Conservation (phyloP, 2,329 filamentous ascomycete genomes). For the Lachnellula hyalina region DNA sequence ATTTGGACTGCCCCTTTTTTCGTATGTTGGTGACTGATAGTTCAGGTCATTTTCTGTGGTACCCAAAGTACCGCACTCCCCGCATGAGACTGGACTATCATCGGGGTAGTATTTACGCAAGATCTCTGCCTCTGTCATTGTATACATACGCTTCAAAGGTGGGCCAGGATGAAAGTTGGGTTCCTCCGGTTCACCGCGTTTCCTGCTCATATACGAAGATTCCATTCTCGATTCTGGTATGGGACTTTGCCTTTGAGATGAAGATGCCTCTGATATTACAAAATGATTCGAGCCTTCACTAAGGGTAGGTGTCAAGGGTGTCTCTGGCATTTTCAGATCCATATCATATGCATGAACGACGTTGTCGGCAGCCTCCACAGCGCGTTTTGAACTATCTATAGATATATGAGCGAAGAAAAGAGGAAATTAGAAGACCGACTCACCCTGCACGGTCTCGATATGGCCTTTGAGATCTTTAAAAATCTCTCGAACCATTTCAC, state of each 20-base stretch:
- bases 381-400: conserved; percentile 62
- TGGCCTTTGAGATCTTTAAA: conserved; percentile 61
- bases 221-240: not conserved
- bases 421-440: conserved; percentile 12
- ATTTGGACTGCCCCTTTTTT: not conserved
- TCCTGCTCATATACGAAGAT: conserved; percentile 11
- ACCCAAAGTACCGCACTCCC: not conserved
- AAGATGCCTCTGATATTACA: not conserved
- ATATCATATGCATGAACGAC: conserved; percentile 71
- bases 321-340: conserved; percentile 69
- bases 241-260: not conserved
- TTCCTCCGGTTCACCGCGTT: conserved; percentile 20
- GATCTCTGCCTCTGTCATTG: conserved; percentile 20
- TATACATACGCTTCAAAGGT: conserved; percentile 26
- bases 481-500: conserved; percentile 46
- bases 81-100: conserved; percentile 6
- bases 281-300: conserved; percentile 6
- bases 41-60: not conserved
- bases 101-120: conserved; percentile 10
- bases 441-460: conserved; percentile 66
- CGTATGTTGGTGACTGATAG: not conserved
- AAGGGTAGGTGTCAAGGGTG: conserved; percentile 35
- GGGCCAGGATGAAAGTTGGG: conserved; percentile 18
- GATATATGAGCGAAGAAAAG: conserved; percentile 1
- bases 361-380: conserved; percentile 69